Conservation (phyloP, 2,329 filamentous ascomycete species). For the Fusarium sp. region DNA sequence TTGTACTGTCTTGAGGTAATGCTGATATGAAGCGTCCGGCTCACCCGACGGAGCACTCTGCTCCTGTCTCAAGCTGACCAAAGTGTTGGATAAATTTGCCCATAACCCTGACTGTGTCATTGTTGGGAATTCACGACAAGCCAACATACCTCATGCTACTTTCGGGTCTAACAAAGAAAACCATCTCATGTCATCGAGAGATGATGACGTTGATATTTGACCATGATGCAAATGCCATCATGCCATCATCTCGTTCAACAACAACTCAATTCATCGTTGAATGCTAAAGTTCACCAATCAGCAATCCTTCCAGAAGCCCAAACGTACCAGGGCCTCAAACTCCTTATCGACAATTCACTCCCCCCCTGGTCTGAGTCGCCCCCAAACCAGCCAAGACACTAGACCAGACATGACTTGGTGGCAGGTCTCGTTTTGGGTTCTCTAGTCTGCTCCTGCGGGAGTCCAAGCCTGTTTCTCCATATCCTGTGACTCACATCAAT, state of each 20-base stretch:
- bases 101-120: not conserved
- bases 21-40: not conserved
- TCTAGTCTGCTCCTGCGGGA: conserved; percentile 30
- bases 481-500: conserved; percentile 41
- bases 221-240: conserved; percentile 34
- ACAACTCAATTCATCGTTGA: conserved; percentile 23
- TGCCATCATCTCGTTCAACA: conserved; percentile 28
- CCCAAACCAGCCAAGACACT: conserved; percentile 28
- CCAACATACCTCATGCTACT: conserved; percentile 8
- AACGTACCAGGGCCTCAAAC: conserved; percentile 5
- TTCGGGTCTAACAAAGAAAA: conserved; percentile 2
- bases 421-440: conserved; percentile 37
- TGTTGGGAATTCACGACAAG: conserved; percentile 14
- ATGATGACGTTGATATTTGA: conserved; percentile 35
- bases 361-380: conserved; percentile 14
- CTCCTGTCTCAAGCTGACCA: conserved; percentile 3
- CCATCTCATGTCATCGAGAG: conserved; percentile 12
- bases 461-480: conserved; percentile 33
- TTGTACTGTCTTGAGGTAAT: not conserved
- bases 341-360: conserved; percentile 39
- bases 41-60: not conserved
- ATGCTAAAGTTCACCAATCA: conserved; percentile 22
- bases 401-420: conserved; percentile 27
- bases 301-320: conserved; percentile 29
- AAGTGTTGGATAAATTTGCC: conserved; percentile 2